Conservation (phyloP, 2,329 filamentous ascomycete species). For the Ophiocordyceps sinensis region DNA sequence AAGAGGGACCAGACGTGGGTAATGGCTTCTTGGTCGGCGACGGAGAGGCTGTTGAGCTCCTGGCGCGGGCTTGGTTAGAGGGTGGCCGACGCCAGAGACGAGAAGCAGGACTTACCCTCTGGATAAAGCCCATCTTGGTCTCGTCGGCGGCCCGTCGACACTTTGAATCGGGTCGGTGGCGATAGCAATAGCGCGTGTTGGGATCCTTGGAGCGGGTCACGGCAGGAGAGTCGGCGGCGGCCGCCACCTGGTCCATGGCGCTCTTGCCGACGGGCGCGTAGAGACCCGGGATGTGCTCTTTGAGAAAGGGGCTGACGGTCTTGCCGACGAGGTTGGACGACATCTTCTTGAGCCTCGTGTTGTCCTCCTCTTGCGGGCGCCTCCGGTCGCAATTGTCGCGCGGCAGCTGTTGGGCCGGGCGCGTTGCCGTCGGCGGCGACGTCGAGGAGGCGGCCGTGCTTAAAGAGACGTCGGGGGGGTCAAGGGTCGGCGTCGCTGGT, state of each 20-base stretch:
- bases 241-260: constrained; percentile 21
- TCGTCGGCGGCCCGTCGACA: constrained; percentile 89
- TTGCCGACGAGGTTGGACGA: constrained; percentile 55
- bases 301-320: constrained; percentile 76
- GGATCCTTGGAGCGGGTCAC: constrained; percentile 36
- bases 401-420: no score
- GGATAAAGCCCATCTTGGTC: constrained; percentile 87
- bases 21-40: constrained; percentile 85
- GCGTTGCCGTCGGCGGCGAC: constrained; percentile 10
- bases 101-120: constrained; percentile 46
- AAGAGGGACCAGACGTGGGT: constrained; percentile 97
- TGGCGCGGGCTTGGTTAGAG: constrained; percentile 20
- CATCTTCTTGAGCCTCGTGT: constrained; percentile 39
- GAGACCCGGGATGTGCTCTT: constrained; percentile 76
- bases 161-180: constrained; percentile 85
- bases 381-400: constrained; percentile 36
- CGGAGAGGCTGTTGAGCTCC: constrained; percentile 70
- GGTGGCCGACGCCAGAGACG: background rate
- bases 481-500: background rate
- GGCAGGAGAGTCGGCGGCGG: constrained; percentile 8
- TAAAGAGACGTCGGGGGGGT: background rate
- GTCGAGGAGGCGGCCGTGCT: background rate
- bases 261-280: constrained; percentile 66
- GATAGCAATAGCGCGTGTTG: constrained; percentile 90
- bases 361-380: constrained; percentile 33